phyloP scores from a whole-genome alignment of 352 stramenopile genomes.

The Aphanomyces astaci region DNA sequence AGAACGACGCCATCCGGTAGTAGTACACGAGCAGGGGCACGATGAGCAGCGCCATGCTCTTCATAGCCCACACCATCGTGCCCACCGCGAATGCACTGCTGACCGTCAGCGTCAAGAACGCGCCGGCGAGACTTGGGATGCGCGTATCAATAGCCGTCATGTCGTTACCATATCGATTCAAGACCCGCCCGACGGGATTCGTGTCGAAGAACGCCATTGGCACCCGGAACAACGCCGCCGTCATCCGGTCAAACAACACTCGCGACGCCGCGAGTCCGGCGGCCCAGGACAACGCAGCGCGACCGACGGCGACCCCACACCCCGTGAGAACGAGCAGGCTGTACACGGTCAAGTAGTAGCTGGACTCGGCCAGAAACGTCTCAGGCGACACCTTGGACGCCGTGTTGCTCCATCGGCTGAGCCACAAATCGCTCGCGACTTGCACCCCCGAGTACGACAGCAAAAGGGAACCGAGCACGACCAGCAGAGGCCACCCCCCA shows the following conservation, averaged over 20 bases:
- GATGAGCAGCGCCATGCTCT: conserved; percentile 73
- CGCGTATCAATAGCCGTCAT: conserved; percentile 42
- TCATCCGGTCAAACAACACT: conserved; percentile 24
- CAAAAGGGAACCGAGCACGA: neutral
- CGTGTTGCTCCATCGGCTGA: conserved; percentile 11
- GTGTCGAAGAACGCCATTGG: conserved; percentile 42
- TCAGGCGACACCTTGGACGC: neutral
- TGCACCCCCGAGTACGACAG: neutral
- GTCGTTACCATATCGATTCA: conserved; percentile 38
- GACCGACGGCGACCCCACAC: conserved; percentile 48
- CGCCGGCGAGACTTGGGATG: conserved; percentile 46
- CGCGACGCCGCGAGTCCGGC: conserved; percentile 48
- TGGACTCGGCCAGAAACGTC: neutral
- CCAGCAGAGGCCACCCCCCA: conserved; percentile 2
- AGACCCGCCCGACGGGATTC: conserved; percentile 35
- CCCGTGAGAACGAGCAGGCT: conserved; percentile 40
- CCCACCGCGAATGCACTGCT: conserved; percentile 69
- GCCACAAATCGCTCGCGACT: conserved; percentile 14
- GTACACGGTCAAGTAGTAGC: conserved; percentile 54
- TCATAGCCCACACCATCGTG: conserved; percentile 73
- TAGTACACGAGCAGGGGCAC: conserved; percentile 79
- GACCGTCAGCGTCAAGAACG: conserved; percentile 63
- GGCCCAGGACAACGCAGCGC: conserved; percentile 46
- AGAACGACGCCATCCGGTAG: conserved; percentile 41
- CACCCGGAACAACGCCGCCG: conserved; percentile 25